These are phyloP conservation scores for Phytopythium oedochilum DNA, from an alignment of 352 stramenopile species.

Conservation along the genomic window DNA sequence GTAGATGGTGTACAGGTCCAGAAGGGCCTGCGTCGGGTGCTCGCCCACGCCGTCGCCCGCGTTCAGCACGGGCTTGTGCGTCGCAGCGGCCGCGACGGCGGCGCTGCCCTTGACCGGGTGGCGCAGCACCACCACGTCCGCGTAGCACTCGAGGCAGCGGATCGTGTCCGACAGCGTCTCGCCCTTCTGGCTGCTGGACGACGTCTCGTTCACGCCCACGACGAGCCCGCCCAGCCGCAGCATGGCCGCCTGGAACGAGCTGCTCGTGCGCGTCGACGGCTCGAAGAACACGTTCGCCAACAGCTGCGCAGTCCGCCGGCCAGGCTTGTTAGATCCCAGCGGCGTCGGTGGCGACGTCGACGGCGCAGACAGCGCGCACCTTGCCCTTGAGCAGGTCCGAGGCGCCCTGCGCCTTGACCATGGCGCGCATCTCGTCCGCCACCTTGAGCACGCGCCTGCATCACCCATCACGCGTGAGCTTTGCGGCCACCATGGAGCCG, in stretches of 20 bases:
- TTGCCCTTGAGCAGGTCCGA: conserved; percentile 84
- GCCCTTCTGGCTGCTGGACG: conserved; percentile 96
- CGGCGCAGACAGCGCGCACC: conserved; percentile 22
- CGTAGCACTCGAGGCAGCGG: conserved; percentile 95
- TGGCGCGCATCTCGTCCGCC: conserved; percentile 79
- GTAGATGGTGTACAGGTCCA: conserved; percentile 98
- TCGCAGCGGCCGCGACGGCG: conserved; percentile 64
- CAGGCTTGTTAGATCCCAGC: background rate
- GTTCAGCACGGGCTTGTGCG: conserved; percentile 93
- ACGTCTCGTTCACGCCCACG: conserved; percentile 91
- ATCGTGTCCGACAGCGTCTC: conserved; percentile 98
- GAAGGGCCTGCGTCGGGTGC: conserved; percentile 98
- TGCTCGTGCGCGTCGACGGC: conserved; percentile 96
- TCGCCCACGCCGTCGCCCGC: conserved; percentile 95
- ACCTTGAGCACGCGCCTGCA: conserved; percentile 62
- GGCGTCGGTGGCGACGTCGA: no score
- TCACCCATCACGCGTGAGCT: conserved; percentile 3
- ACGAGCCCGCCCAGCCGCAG: conserved; percentile 94
- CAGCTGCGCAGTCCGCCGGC: conserved; percentile 36
- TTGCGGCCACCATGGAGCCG: background rate
- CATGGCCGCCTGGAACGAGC: conserved; percentile 98
- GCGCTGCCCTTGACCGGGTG: conserved; percentile 91
- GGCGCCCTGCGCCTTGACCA: conserved; percentile 67
- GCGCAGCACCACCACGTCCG: conserved; percentile 93
- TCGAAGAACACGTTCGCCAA: conserved; percentile 98